Conservation (phyloP, 306 rosid genomes). For the Styphnolobium japonicum region DNA sequence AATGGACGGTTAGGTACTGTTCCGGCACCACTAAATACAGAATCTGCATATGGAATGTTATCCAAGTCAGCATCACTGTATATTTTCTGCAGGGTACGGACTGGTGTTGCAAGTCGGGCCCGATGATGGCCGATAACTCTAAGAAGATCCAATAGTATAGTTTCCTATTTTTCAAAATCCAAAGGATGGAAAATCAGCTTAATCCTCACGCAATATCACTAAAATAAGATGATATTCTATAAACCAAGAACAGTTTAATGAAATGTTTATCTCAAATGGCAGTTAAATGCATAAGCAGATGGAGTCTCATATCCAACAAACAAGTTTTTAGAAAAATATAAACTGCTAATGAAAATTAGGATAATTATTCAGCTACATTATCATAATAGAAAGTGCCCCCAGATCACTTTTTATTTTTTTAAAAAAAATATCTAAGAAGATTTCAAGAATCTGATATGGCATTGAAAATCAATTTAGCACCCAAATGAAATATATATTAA, state of each 20-base stretch:
- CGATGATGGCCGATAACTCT: conserved; percentile 94
- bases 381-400: not conserved
- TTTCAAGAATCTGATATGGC: not conserved
- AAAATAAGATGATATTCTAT: not conserved
- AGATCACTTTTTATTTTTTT: not conserved
- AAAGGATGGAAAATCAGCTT: conserved; percentile 28
- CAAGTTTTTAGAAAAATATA: not conserved
- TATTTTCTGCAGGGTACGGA: conserved; percentile 82
- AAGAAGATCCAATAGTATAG: conserved; percentile 87
- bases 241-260: not conserved
- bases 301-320: not conserved
- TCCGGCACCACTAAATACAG: conserved; percentile 48
- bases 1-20: conserved; percentile 59
- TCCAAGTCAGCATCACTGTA: conserved; percentile 72
- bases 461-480: not conserved
- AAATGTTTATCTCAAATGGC: not conserved
- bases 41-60: conserved; percentile 64
- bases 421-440: not conserved
- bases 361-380: not conserved
- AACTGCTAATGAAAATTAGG: not conserved
- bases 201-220: conserved; percentile 20
- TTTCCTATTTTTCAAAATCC: conserved; percentile 57
- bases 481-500: not conserved
- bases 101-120: conserved; percentile 97
- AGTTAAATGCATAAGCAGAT: not conserved